Conservation (phyloP, 2,329 filamentous ascomycete species). For the Penicillium sp. region DNA sequence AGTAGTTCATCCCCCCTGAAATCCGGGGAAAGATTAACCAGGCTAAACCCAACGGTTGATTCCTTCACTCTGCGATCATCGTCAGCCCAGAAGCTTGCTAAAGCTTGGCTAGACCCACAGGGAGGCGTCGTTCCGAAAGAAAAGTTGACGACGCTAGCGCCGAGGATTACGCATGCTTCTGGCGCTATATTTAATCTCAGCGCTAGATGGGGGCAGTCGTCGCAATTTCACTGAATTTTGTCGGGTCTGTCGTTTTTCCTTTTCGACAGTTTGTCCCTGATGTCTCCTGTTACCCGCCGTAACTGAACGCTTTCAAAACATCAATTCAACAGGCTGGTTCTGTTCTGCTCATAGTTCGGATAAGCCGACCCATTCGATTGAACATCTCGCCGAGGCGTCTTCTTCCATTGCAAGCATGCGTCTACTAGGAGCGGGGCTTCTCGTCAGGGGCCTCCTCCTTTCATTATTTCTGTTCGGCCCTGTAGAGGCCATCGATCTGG, state of each 20-base stretch:
- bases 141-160: slow-evolving; percentile 30
- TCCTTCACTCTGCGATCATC: slow-evolving; percentile 3
- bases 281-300: not conserved
- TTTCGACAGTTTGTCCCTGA: not conserved
- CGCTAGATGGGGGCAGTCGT: slow-evolving; percentile 7
- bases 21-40: not conserved
- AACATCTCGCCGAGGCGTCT: not conserved
- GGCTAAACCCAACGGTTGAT: not conserved
- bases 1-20: not conserved
- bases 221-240: not conserved
- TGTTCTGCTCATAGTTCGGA: not conserved
- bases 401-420: slow-evolving; percentile 11
- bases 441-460: slow-evolving; percentile 5
- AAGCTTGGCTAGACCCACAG: slow-evolving; percentile 17
- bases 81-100: slow-evolving; percentile 22
- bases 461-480: slow-evolving; percentile 7
- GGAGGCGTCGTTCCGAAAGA: slow-evolving; percentile 12
- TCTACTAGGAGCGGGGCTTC: not conserved
- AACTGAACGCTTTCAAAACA: not conserved
- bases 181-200: slow-evolving; percentile 18
- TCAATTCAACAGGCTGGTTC: not conserved
- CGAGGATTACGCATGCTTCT: slow-evolving; percentile 27
- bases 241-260: not conserved
- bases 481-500: slow-evolving; percentile 28
- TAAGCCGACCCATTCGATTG: not conserved